Base-by-base conservation (phyloP, 768 basidiomycete genomes). In the Phanerodontia chrysosporium region DNA sequence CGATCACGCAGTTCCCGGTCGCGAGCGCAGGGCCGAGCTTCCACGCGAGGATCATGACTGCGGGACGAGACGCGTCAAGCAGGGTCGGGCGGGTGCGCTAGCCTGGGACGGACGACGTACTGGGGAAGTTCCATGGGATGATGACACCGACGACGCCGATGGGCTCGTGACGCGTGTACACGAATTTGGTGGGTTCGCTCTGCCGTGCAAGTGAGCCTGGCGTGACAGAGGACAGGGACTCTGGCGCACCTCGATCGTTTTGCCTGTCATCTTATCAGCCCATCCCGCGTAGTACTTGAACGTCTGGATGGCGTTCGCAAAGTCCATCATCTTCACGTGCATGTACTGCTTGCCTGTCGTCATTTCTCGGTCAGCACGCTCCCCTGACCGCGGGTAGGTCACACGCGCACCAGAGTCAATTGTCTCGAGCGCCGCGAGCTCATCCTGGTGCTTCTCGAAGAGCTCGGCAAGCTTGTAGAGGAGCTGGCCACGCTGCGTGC, bases 11-110 rank as follows among this genome's bases (percentile, higher is more conserved):
- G 72, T 92, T 92, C 49, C 92, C 91, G 1, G 84, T 83, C 3
- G 91, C 90, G 35, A 92, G 77, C 1, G 90, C 89, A 8, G 90
- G 89, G 0, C 74, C 89, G 57, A 89, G 64, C 72, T 93, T 91
- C 87, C 87, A 89, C 1, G 81, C 66, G 59, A 86, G 72, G 83
- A 92, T 88, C 55, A 80, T 72, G 55, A 84, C 76, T n/a, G n/a
- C n/a, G n/a, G n/a, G n/a, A n/a, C n/a, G n/a, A n/a, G n/a, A n/a
- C n/a, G n/a, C n/a, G n/a, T n/a, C n/a, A n/a, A n/a, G n/a, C n/a
- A n/a, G n/a, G n/a, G n/a, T n/a, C n/a, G n/a, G n/a, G n/a, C n/a
- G n/a, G n/a, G n/a, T n/a, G n/a, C n/a, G n/a, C n/a, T n/a, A n/a
- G n/a, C n/a, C n/a, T n/a, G n/a, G n/a, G n/a, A n/a, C n/a, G n/a